Evolutionary conservation across 2,329 filamentous ascomycete species (phyloP).

Genomic region (Stagonosporopsis chrysanthemi): DNA sequence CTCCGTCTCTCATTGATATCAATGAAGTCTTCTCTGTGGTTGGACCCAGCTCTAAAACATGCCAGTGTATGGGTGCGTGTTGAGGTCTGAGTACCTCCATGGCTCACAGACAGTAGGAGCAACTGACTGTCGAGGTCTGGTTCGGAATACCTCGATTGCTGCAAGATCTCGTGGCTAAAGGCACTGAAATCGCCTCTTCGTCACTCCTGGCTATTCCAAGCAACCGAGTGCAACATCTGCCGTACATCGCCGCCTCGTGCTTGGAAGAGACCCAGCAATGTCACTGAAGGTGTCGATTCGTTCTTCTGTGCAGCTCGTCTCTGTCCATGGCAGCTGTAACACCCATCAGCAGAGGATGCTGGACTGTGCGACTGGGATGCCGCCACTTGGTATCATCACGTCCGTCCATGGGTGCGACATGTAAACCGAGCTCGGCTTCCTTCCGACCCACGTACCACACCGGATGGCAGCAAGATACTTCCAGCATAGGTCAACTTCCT

Average conservation of each 20-base stretch:
- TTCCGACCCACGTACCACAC: background rate
- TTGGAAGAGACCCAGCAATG: conserved; percentile 1
- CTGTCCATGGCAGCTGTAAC: background rate
- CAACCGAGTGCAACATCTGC: background rate
- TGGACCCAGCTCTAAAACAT: too few relatives aligned
- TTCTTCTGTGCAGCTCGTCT: background rate
- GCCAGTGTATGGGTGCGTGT: too few relatives aligned
- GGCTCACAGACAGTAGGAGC: background rate
- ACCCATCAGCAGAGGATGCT: background rate
- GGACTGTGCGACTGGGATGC: conserved; percentile 2
- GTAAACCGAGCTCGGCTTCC: conserved; percentile 1
- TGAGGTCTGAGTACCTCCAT: background rate
- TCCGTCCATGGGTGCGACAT: background rate
- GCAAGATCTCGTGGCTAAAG: background rate
- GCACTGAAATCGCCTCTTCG: background rate
- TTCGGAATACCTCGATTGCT: too few relatives aligned
- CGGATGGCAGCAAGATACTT: background rate
- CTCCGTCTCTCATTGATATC: too few relatives aligned
- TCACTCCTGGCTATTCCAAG: background rate
- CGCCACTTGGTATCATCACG: background rate
- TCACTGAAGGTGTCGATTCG: conserved; percentile 1
- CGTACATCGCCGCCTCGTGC: background rate
- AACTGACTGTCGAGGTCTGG: background rate
- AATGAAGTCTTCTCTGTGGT: too few relatives aligned
- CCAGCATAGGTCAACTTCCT: background rate